Percentiles rank a stretch among this genome's conserved stretches.
Conservation (phyloP, 2,329 filamentous ascomycete genomes). For the Shiraia sp. region DNA sequence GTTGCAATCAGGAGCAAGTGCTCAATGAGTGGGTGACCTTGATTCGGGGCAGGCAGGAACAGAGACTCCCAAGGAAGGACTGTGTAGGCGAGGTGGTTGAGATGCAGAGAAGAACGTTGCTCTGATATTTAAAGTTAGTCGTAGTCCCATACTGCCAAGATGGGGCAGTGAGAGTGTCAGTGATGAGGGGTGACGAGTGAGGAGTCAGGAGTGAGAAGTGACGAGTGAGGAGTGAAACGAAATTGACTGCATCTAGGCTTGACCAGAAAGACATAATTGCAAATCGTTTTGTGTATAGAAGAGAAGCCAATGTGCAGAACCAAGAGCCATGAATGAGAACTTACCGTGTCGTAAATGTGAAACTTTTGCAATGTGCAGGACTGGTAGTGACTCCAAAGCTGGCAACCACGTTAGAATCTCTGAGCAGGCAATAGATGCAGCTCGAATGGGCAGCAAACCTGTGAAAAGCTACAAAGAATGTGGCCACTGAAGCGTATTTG, state of each 20-base stretch:
- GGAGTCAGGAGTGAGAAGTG: constrained; percentile 14
- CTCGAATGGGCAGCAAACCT: constrained; percentile 30
- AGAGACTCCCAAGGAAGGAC: constrained; percentile 19
- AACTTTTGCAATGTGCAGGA: constrained; percentile 45
- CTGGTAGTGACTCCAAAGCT: constrained; percentile 49
- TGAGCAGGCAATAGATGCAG: constrained; percentile 2
- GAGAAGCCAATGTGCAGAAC: constrained; percentile 10
- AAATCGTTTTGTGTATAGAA: neutral
- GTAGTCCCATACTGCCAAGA: neutral
- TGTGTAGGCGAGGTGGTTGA: constrained; percentile 25
- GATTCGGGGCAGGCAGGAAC: constrained; percentile 5
- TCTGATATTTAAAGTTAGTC: constrained; percentile 21
- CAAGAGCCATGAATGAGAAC: constrained; percentile 16
- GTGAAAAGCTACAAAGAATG: constrained; percentile 52
- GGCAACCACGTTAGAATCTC: constrained; percentile 19
- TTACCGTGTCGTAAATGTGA: constrained; percentile 47
- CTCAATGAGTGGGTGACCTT: neutral
- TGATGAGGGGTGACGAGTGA: constrained; percentile 19
- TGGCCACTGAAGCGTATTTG: constrained; percentile 49
- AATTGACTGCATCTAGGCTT: no score
- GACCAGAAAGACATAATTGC: no score
- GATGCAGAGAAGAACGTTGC: constrained; percentile 39
- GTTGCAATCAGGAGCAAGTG: constrained; percentile 1
- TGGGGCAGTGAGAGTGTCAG: neutral
- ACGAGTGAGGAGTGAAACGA: no score